Evolutionary conservation across 495 filamentous ascomycete species (phyloP).

Genomic region (Penicillium psychrofluorescens): DNA sequence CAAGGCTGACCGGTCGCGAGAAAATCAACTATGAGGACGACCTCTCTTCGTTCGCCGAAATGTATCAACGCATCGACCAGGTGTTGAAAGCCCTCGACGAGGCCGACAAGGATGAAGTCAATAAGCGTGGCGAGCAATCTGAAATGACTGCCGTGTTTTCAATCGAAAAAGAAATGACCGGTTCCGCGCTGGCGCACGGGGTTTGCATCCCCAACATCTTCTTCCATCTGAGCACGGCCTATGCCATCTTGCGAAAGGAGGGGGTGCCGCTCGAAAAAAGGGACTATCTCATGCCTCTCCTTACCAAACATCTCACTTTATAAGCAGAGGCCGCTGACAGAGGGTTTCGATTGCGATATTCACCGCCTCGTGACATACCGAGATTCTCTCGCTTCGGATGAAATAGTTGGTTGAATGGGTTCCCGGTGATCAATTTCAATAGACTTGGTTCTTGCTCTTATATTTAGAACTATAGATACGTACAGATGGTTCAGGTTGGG

Average conservation of each 20-base stretch:
- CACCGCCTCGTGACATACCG: no score
- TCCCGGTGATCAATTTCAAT: no score
- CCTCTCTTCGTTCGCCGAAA: constrained; percentile 25
- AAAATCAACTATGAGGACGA: constrained; percentile 21
- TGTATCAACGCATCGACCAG: constrained; percentile 29
- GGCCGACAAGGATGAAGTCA: constrained; percentile 29
- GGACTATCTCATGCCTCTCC: no score
- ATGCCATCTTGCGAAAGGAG: constrained; percentile 46
- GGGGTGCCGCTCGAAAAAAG: constrained; percentile 47
- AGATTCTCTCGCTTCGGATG: no score
- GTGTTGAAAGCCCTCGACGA: constrained; percentile 25
- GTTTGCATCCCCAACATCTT: constrained; percentile 45
- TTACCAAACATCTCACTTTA: no score
- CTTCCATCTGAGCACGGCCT: constrained; percentile 51
- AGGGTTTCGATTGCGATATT: no score
- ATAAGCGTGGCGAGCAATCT: constrained; percentile 1
- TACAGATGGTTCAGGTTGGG: no score
- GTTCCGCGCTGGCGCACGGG: constrained; percentile 19
- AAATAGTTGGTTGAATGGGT: no score
- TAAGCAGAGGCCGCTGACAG: no score
- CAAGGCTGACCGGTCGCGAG: constrained; percentile 22
- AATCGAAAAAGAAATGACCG: neutral
- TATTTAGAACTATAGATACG: no score
- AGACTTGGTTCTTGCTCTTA: no score
- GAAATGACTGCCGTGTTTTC: constrained; percentile 4